Evolutionary conservation across 805 yeast genomes (phyloP), one percentile per base, ranked within the genome.

Genomic region (Yarrowia sp.): DNA sequence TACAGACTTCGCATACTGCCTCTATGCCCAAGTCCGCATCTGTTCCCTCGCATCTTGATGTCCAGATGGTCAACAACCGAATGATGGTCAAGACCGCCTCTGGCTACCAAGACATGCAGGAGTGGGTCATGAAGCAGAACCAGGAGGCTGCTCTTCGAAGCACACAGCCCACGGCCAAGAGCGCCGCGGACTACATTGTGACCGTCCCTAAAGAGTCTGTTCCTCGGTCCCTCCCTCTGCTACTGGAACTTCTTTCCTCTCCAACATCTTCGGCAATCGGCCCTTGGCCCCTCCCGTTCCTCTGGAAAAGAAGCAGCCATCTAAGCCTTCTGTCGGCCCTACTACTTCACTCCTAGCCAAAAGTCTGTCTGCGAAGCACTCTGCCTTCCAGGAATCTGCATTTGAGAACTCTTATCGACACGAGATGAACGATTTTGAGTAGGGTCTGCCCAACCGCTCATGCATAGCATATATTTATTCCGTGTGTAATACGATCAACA

Each of bases 41-140:
- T 7, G 46, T 14, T 7, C 41, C 64, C 21, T 17, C 64, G 19
- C 62, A 48, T 49, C 65, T 62, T 14, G 62, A 71, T 14, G 72
- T 71, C 30, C 64, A 68, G 41, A 71, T 67, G 69, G 62, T 70
- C 46, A 67, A 62, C 56, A 69, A 69, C 62, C 66, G 73, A 16
- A 67, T 71, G 69, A 70, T 69, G 71, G 72, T 71, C 43, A 52
- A 66, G 38, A 61, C 69, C 7, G 67, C 65, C 14, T 65, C 67
- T 8, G 56, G 62, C 11, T 66, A 41, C 46, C 65, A 68, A 24
- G 74, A 72, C 65, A 71, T 72, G 74, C 74, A 72, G 62, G 71
- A 70, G 16, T 70, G 73, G 73, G 67, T 71, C 26, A 67, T 67
- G 38, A 62, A 44, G 33, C 68, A 48, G 54, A 68, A 68, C 59